phyloP scores from a whole-genome alignment of 2,329 filamentous ascomycete genomes.

The Colletotrichum brevisporum region DNA sequence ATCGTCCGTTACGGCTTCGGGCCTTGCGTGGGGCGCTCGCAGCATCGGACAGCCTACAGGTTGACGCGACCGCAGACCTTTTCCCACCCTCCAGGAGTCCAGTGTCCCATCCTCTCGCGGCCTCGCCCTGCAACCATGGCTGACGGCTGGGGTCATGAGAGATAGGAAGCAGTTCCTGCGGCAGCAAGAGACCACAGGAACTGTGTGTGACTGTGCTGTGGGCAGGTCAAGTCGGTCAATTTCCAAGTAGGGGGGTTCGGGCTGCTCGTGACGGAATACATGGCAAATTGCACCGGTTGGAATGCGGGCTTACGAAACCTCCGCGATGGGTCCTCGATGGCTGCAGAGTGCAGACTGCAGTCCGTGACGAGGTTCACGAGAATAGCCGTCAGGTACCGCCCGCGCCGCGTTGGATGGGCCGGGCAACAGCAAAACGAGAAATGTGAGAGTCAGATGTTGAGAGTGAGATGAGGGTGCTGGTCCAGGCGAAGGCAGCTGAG shows the following conservation, averaged over 20 bases:
- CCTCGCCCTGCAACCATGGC: too few species aligned
- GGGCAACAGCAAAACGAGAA: conserved; percentile 8
- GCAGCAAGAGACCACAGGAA: conserved; percentile 10
- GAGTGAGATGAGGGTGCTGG: too few species aligned
- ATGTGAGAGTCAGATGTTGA: conserved; percentile 10
- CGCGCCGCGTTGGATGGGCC: conserved; percentile 17
- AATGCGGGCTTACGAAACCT: conserved; percentile 35
- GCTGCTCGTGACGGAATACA: conserved; percentile 11
- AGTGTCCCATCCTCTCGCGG: conserved; percentile 6
- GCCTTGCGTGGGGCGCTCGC: conserved; percentile 11
- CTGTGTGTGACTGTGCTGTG: conserved; percentile 3
- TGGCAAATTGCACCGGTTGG: conserved; percentile 30
- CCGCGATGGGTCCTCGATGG: conserved; percentile 31
- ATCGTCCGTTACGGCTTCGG: conserved; percentile 13
- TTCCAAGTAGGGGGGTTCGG: neutral
- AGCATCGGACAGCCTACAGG: conserved; percentile 3
- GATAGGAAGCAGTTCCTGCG: neutral
- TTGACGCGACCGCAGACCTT: conserved; percentile 5
- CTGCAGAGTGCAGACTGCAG: too few species aligned
- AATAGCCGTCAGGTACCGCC: conserved; percentile 2
- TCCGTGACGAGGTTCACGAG: conserved; percentile 23
- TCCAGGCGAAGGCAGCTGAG: neutral
- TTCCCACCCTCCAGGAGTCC: conserved; percentile 7
- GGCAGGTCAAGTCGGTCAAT: conserved; percentile 1
- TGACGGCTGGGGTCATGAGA: too few species aligned